These are phyloP conservation scores for Ulota crispa DNA, from an alignment of 225 moss, liverwort and hornwort species.

Conservation along the genomic window DNA sequence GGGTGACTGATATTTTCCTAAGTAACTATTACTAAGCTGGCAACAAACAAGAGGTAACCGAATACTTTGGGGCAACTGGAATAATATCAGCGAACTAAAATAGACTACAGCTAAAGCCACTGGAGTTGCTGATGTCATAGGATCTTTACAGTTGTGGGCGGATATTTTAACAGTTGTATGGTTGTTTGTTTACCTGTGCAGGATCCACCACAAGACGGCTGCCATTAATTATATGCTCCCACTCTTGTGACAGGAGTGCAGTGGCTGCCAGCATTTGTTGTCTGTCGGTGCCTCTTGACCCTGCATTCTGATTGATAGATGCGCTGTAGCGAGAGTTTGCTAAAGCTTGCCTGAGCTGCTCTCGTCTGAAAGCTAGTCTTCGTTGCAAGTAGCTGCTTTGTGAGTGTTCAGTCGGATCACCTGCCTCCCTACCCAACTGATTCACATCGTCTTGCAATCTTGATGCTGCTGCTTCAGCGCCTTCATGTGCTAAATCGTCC, in stretches of 20 bases:
- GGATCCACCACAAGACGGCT: conserved; percentile 67
- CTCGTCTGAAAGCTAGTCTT: conserved; percentile 56
- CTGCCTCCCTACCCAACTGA: conserved; percentile 33
- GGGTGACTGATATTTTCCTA: no score
- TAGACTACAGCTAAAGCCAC: no score
- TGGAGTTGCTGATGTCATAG: no score
- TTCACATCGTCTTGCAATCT: conserved; percentile 36
- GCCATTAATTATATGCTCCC: conserved; percentile 75
- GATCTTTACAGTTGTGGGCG: no score
- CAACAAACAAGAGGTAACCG: no score
- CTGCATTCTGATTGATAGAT: conserved; percentile 45
- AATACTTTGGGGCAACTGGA: no score
- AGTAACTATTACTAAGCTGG: no score
- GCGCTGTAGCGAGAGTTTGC: conserved; percentile 50
- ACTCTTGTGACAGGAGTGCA: conserved; percentile 74
- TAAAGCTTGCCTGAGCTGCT: conserved; percentile 70
- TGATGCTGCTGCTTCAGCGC: conserved; percentile 19
- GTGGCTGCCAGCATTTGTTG: conserved; percentile 67
- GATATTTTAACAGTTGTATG: no score
- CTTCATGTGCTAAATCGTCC: conserved; percentile 11
- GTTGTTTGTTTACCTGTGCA: conserved; percentile 40
- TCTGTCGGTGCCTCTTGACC: conserved; percentile 48
- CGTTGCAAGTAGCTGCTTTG: conserved; percentile 44
- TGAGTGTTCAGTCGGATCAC: conserved; percentile 35
- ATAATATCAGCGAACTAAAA: no score